Percentiles rank a stretch among this genome's conserved stretches.
Conservation (phyloP, 2,329 filamentous ascomycete species). For the Helotiales sp. region DNA sequence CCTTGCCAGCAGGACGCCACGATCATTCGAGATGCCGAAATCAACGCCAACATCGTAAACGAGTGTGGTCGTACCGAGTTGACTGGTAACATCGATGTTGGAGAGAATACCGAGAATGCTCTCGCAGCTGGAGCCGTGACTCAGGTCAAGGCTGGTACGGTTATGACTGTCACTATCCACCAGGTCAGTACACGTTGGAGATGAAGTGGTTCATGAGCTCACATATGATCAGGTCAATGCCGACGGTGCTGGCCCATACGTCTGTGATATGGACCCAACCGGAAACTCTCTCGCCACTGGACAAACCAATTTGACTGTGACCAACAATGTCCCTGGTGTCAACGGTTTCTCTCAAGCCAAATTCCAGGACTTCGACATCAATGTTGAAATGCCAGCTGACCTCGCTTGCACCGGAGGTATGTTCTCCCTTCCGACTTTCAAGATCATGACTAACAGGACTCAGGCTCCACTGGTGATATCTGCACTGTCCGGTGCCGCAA, state of each 20-base stretch:
- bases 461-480: constrained; percentile 55
- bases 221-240: constrained; percentile 45
- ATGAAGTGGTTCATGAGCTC: constrained; percentile 40
- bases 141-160: constrained; percentile 45
- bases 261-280: constrained; percentile 52
- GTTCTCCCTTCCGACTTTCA: constrained; percentile 21
- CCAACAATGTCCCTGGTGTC: constrained; percentile 58
- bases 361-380: constrained; percentile 56
- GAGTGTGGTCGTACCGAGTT: constrained; percentile 63
- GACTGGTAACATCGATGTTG: constrained; percentile 61
- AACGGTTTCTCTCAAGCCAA: constrained; percentile 60
- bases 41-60: constrained; percentile 52
- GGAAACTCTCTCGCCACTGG: constrained; percentile 38
- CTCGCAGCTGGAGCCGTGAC: constrained; percentile 48
- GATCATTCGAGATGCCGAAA: constrained; percentile 59
- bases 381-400: constrained; percentile 50
- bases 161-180: constrained; percentile 43
- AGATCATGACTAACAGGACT: neutral
- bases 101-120: constrained; percentile 53
- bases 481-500: constrained; percentile 62
- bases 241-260: constrained; percentile 55
- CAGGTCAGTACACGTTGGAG: neutral
- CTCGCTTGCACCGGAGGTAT: constrained; percentile 52
- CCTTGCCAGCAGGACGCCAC: constrained; percentile 53
- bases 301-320: constrained; percentile 48